Evolutionary conservation across 192 early-diverging fungal species (phyloP).

Genomic region (Entomortierella beljakovae): DNA sequence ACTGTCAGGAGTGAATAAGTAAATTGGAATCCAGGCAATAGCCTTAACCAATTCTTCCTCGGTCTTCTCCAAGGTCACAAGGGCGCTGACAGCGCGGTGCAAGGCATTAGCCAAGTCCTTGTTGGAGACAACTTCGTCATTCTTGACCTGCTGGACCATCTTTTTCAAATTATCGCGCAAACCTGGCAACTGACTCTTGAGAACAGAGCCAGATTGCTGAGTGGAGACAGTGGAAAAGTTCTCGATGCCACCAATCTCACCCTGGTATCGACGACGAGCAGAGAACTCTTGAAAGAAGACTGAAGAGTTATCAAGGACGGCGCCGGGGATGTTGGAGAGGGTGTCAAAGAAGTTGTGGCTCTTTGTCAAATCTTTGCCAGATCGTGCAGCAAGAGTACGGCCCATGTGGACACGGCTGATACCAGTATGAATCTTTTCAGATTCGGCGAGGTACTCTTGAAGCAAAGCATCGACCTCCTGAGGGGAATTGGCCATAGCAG

Average conservation of each 20-base stretch:
- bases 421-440: conserved; percentile 64
- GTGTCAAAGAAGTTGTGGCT: conserved; percentile 35
- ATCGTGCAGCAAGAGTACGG: conserved; percentile 67
- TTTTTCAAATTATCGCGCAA: conserved; percentile 46
- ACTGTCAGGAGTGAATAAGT: conserved; percentile 79
- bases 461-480: conserved; percentile 76
- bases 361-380: conserved; percentile 38
- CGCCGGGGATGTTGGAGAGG: conserved; percentile 25
- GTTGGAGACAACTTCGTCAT: conserved; percentile 53
- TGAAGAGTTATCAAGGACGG: conserved; percentile 61
- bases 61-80: conserved; percentile 54
- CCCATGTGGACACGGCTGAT: conserved; percentile 74
- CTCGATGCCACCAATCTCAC: conserved; percentile 57
- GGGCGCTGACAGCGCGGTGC: conserved; percentile 62
- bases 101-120: conserved; percentile 61
- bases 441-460: conserved; percentile 75
- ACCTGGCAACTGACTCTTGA: conserved; percentile 48
- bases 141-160: conserved; percentile 56
- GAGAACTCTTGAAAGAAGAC: conserved; percentile 66
- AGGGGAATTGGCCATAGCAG: conserved; percentile 70
- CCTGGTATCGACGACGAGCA: conserved; percentile 60
- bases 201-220: conserved; percentile 24
- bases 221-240: conserved; percentile 21
- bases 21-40: conserved; percentile 88
- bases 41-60: conserved; percentile 83